Base-by-base conservation (phyloP, 2,329 filamentous ascomycete species). In the Fusarium camptoceras region DNA sequence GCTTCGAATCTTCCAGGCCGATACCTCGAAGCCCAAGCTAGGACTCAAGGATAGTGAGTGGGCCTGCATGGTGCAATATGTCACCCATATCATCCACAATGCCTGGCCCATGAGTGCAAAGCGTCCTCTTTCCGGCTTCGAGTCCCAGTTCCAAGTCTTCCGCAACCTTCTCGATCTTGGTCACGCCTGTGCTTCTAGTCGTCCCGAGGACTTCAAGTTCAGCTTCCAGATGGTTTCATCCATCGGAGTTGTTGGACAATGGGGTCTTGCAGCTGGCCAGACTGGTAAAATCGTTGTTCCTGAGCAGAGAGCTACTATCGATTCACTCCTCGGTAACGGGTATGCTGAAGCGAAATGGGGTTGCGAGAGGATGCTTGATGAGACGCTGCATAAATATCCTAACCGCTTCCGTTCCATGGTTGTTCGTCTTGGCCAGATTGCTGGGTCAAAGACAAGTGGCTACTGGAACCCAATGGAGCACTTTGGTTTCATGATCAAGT, bases 381-480 rank as follows among this genome's bases (percentile, higher is more conserved):
- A 73, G 34, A 73, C 70, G 11, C 55, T 73, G 0, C 70, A 73
- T 49, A 69, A 64, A 34, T 54, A 67, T 10, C 58, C 70, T 2
- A n/a, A 27, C 3, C 68, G 70, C 0, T 73, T 73, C 58, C 70
- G 70, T 8, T 59, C 68, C 0, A 73, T 73, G 70, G 60, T 66
- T 2, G 70, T 73, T 5, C 64, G 70, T 22, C 68, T 73, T 3
- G 70, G 70, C 5, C 70, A 73, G 41, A 73, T 73, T 4, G 70
- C 70, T 11, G 70, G 70, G 2, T 73, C 70, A 3, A 73, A 72
- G 41, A 73, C 70, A 0, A 73, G 70, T 14, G 70, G 70, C 0
- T 73, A 73, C 31, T 73, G 70, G 70, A 73, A 73, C 55, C 70
- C 70, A 0, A 73, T 73, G 70, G 70, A 73, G 16, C 70, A 73